Conservation (phyloP, 2,329 filamentous ascomycete genomes). For the Balansia obtecta region DNA sequence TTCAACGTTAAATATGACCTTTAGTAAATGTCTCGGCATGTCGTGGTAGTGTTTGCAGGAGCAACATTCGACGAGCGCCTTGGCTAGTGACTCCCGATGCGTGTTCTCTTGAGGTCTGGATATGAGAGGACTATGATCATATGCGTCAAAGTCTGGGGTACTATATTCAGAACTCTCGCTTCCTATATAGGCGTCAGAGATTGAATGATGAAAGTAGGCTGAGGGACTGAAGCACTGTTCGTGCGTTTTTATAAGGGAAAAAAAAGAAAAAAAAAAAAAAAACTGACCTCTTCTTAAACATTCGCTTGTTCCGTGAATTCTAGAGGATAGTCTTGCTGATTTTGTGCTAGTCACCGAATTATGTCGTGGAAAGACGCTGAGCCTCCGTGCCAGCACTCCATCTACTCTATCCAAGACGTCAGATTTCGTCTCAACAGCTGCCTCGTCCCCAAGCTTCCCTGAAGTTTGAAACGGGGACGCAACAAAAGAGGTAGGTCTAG, state of each 20-base stretch:
- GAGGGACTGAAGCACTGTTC: slow-evolving; percentile 12
- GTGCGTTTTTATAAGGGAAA: no score
- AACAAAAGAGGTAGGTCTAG: background rate
- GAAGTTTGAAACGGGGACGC: background rate
- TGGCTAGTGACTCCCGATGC: slow-evolving; percentile 34
- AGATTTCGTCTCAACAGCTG: slow-evolving; percentile 6
- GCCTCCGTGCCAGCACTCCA: slow-evolving; percentile 9
- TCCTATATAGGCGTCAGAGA: background rate
- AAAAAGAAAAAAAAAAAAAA: no score
- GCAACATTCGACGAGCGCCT: slow-evolving; percentile 55
- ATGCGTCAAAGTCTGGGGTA: background rate
- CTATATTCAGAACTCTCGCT: background rate
- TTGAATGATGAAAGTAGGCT: slow-evolving; percentile 7
- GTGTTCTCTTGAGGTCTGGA: slow-evolving; percentile 3
- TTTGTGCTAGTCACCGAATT: slow-evolving; percentile 10
- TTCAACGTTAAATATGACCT: slow-evolving; percentile 49
- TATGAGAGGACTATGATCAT: slow-evolving; percentile 3
- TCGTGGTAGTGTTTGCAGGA: slow-evolving; percentile 52
- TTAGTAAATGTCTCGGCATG: slow-evolving; percentile 50
- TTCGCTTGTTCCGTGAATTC: no score
- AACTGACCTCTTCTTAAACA: background rate
- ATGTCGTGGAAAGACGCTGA: slow-evolving; percentile 4
- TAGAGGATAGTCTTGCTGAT: background rate
- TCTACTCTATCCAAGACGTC: slow-evolving; percentile 8
- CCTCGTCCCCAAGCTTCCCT: slow-evolving; percentile 2